These are phyloP conservation scores for Backusella macrospora DNA, from an alignment of 192 early-diverging fungal species.

Conservation along the genomic window DNA sequence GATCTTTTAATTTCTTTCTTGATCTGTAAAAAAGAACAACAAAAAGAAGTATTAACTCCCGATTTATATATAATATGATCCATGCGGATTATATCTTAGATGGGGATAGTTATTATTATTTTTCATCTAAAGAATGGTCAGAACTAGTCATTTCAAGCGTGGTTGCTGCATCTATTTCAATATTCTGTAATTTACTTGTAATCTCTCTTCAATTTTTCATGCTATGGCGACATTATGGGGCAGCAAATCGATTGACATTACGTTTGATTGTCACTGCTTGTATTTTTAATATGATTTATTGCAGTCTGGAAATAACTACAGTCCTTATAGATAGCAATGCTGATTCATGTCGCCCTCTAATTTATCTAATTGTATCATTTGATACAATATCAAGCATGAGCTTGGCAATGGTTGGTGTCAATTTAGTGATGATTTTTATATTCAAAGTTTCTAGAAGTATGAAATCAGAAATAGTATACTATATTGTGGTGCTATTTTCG, in stretches of 20 bases:
- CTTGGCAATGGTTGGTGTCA: not conserved
- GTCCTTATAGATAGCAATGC: not conserved
- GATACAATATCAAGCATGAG: not conserved
- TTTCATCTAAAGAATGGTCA: not conserved
- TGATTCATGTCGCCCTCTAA: not conserved
- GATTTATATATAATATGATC: slow-evolving; percentile 1
- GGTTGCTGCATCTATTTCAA: slow-evolving; percentile 1
- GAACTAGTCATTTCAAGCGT: not conserved
- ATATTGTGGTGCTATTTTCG: not conserved
- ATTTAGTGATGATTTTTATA: slow-evolving; percentile 8
- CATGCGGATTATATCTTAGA: not conserved
- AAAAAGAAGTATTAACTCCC: not conserved
- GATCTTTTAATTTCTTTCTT: not conserved
- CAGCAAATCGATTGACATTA: not conserved
- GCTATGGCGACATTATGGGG: not conserved
- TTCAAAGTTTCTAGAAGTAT: slow-evolving; percentile 1
- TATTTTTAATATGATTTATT: not conserved
- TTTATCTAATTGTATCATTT: not conserved
- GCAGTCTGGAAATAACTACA: not conserved
- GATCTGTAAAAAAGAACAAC: not conserved
- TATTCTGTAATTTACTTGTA: not conserved
- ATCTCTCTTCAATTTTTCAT: not conserved
- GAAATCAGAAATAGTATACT: slow-evolving; percentile 5
- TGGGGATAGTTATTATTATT: not conserved
- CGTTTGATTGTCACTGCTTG: not conserved